Evolutionary conservation across 306 rosid species (phyloP), one percentile per base, ranked within the genome.

Genomic region (Corylus avellana): DNA sequence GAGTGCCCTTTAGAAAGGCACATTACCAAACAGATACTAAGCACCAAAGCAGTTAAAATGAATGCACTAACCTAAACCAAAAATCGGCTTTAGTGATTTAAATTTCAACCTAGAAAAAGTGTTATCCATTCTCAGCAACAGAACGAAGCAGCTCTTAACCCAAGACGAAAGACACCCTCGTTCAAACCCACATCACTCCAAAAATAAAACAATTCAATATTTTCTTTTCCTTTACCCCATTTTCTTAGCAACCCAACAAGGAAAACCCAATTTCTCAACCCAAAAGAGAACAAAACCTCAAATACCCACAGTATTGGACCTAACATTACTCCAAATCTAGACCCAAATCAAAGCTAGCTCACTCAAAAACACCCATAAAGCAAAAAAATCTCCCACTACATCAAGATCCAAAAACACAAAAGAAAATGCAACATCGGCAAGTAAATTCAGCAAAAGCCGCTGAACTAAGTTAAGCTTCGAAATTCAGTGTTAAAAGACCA

Each of bases 331-430:
- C 59, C 80, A 81, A 80, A 84, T 58, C 70, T 46, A 72, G 67
- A 77, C 18, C 54, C 51, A 69, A 58, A 37, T 32, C 47, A 42
- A 49, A 73, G 68, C 73, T 37, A 76, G 72, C 64, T 35, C 77
- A 78, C 78, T 8, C 25, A 46, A 7, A 73, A 71, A 81, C 25
- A 46, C 70, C 13, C 20, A 5, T 7, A 49, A 73, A 18, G 3
- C 1, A 47, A 73, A 67, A 47, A 51, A 73, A 32, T 29, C 17
- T 39, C 29, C 75, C 37, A 64, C 39, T 29, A 20, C 76, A 59
- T 61, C 47, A 50, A 74, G 88, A 92, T 85, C 86, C 78, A 76
- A 74, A 62, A 62, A 37, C 49, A 14, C 17, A 66, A 77, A 82
- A 56, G 50, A 13, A 13, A n/a, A 17, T 49, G n/a, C 71, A 59